Evolutionary conservation across 352 stramenopile genomes (phyloP).

Genomic region (Nothophytophthora sp.): DNA sequence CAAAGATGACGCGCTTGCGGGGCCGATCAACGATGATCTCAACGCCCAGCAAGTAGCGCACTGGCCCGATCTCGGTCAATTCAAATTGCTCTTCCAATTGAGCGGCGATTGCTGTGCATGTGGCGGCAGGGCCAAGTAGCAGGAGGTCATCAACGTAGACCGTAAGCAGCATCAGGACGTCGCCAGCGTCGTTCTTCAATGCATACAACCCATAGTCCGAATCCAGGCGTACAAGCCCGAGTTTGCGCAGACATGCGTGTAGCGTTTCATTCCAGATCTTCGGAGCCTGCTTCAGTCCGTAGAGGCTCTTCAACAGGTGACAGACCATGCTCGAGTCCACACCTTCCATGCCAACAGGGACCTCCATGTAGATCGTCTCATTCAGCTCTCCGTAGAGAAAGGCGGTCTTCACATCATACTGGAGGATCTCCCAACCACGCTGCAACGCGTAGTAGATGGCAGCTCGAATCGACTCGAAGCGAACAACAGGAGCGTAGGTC

Average conservation of each 20-base stretch:
- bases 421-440: not conserved
- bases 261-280: constrained; percentile 15
- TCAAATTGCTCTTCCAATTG: not conserved
- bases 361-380: constrained; percentile 7
- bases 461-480: constrained; percentile 13
- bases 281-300: constrained; percentile 8
- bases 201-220: constrained; percentile 13
- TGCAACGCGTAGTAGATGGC: constrained; percentile 15
- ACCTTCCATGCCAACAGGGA: no score
- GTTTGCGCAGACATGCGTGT: not conserved
- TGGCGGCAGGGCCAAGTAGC: no score
- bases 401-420: constrained; percentile 15
- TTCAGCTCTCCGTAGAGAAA: constrained; percentile 7
- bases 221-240: constrained; percentile 4
- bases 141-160: constrained; percentile 14
- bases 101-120: no score
- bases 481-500: constrained; percentile 16
- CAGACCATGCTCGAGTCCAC: not conserved
- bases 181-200: not conserved
- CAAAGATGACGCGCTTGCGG: not conserved
- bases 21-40: constrained; percentile 2
- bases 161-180: constrained; percentile 8
- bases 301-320: constrained; percentile 3
- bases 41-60: constrained; percentile 14
- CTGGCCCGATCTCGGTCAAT: constrained; percentile 10